Percentiles rank a stretch among this genome's conserved stretches.
Evolutionary conservation across 2,329 filamentous ascomycete species (phyloP).

Genomic region (Penicillium sp.): DNA sequence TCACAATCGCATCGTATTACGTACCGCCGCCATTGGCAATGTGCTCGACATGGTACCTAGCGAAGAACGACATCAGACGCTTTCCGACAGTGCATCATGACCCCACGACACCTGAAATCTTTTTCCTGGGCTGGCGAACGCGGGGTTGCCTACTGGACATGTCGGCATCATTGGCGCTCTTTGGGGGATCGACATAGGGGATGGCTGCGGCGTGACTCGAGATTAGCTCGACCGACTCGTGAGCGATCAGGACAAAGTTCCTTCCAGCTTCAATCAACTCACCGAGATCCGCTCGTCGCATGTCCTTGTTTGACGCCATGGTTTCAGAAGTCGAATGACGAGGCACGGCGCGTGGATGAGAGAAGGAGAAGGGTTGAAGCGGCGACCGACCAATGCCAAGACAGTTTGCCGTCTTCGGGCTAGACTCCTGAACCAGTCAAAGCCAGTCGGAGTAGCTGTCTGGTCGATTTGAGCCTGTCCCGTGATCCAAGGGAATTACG

Average conservation of each 20-base stretch:
- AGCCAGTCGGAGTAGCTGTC: not conserved
- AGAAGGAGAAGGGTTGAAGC: conserved; percentile 7
- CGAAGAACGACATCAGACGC: conserved; percentile 14
- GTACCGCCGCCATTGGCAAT: conserved; percentile 82
- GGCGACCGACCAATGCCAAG: conserved; percentile 9
- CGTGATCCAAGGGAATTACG: not conserved
- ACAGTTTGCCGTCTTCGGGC: not conserved
- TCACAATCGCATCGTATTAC: conserved; percentile 23
- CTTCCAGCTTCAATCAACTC: conserved; percentile 29
- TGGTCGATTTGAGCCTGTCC: not conserved
- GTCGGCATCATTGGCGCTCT: conserved; percentile 59
- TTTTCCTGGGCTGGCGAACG: not conserved
- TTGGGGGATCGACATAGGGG: conserved; percentile 72
- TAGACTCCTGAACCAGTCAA: conserved; percentile 2
- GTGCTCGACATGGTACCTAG: conserved; percentile 64
- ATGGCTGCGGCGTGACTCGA: conserved; percentile 57
- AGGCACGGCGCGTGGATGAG: conserved; percentile 1
- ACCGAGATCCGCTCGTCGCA: conserved; percentile 69
- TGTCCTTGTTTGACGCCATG: conserved; percentile 69
- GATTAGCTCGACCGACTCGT: not conserved
- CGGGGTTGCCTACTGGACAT: conserved; percentile 60
- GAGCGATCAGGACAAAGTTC: not conserved
- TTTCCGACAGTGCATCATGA: not conserved
- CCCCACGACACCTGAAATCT: not conserved
- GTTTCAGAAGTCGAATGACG: conserved; percentile 2